Evolutionary conservation across 495 filamentous ascomycete genomes (phyloP).

Genomic region (Achaetomiella virescens): DNA sequence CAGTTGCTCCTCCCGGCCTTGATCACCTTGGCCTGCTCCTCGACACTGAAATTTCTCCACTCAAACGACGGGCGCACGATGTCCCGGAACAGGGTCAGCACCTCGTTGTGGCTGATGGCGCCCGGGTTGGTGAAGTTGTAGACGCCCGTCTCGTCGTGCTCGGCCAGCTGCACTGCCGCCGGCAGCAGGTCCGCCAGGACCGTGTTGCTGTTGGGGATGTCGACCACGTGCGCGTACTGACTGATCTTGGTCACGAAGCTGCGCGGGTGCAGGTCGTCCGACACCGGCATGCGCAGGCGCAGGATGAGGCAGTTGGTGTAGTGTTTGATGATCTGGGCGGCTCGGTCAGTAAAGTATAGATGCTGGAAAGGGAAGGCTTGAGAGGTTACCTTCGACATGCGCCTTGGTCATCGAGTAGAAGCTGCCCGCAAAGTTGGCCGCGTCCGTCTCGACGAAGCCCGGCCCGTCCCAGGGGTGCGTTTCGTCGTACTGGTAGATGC

Average conservation of each 20-base stretch:
- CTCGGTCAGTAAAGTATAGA: neutral
- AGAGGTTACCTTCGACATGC: slow-evolving; percentile 56
- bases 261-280: slow-evolving; percentile 57
- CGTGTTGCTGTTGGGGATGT: slow-evolving; percentile 63
- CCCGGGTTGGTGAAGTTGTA: slow-evolving; percentile 67
- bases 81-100: slow-evolving; percentile 54
- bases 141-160: slow-evolving; percentile 55
- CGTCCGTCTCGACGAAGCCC: slow-evolving; percentile 56
- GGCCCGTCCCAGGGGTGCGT: slow-evolving; percentile 52
- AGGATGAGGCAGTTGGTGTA: slow-evolving; percentile 56
- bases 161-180: slow-evolving; percentile 52
- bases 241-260: slow-evolving; percentile 65
- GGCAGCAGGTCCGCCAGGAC: slow-evolving; percentile 59
- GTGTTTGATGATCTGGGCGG: slow-evolving; percentile 48
- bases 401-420: slow-evolving; percentile 64
- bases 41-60: slow-evolving; percentile 62
- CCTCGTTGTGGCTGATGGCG: slow-evolving; percentile 63
- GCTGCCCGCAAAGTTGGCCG: slow-evolving; percentile 57
- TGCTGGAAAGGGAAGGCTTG: neutral
- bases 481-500: slow-evolving; percentile 57
- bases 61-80: slow-evolving; percentile 54
- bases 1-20: slow-evolving; percentile 62
- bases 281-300: slow-evolving; percentile 63
- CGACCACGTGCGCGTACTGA: slow-evolving; percentile 56
- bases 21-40: slow-evolving; percentile 61